Percentiles rank a stretch among this genome's conserved stretches.
Conservation (phyloP, 2,329 filamentous ascomycete species). For the Botryotinia narcissicola region DNA sequence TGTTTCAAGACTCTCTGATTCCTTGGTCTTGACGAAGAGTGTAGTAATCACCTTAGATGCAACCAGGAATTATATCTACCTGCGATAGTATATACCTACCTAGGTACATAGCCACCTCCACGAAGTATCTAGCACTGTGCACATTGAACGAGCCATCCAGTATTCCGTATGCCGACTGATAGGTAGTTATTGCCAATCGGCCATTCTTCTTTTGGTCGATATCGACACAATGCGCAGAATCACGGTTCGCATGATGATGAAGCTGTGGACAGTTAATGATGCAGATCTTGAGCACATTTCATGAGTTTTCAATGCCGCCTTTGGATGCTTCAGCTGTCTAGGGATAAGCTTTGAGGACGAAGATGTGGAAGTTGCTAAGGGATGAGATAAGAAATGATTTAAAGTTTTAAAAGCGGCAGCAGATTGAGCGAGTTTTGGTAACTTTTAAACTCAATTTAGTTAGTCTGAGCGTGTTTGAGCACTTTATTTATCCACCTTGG, state of each 20-base stretch:
- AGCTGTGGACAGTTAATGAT: neutral
- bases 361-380: accelerated
- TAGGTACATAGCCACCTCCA: neutral
- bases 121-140: neutral
- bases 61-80: neutral
- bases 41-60: neutral
- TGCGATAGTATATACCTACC: neutral
- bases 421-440: neutral
- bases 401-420: neutral
- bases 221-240: neutral
- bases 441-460: neutral
- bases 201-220: neutral
- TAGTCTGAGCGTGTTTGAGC: conserved; percentile 22
- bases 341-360: neutral
- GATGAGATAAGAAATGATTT: neutral
- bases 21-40: too few relatives aligned
- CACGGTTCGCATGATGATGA: neutral
- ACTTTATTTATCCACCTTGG: conserved; percentile 17
- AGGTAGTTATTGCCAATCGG: neutral
- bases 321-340: neutral
- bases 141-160: neutral
- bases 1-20: neutral
- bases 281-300: neutral
- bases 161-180: neutral
- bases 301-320: neutral